Base-by-base conservation (phyloP, 768 basidiomycete species). In the Suillus subaureus region DNA sequence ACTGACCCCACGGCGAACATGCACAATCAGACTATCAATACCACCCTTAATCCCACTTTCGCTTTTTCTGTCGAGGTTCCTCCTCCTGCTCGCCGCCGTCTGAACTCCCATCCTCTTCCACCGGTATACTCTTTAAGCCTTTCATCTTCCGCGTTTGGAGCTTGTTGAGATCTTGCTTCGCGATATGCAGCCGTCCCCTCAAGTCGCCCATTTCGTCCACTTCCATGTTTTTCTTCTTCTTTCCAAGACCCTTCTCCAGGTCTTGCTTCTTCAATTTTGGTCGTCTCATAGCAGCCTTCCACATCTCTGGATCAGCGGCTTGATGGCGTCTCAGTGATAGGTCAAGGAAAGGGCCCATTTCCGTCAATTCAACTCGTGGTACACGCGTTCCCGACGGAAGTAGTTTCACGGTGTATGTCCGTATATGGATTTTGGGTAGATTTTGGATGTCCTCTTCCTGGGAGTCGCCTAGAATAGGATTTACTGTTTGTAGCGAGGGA, bases 121-220 rank as follows among this genome's bases (percentile, higher is more conserved):
- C 78, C 28, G 62, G 64, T 49, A 74, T 78, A 40, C 75, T 74
- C 74, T 89, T 92, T 68, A 99, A 77, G 12, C 94, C 97, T 81
- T 97, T 99, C 94, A 99, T 97, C 84, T 97, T 97, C 74, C 95
- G 85, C 65, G 89, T 89, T 83, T 97, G 95, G 78, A 99, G 72
- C 80, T 85, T 92, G 69, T 77, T 79, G 71, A 99, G 75, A 79
- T 99, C 94, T 81, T 99, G 97, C 77, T 88, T 93, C 65, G 81
- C 92, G 64, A 99, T 78, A 77, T 99, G 96, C 35, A 99, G 87
- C 65, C 88, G 84, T 52, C 96, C 97, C 71, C 97, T 86, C 78
- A 96, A 77, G 75, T 99, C 94, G 64, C 97, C 97, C 97, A 99
- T 97, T 78, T 93, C 94, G 81, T 99, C 97, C 71, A 95, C 93